A percentile compares a stretch with the other conserved stretches of the same genome.
phyloP scores from a whole-genome alignment of 2,329 filamentous ascomycete genomes.

The Microcyclospora pomicola region DNA sequence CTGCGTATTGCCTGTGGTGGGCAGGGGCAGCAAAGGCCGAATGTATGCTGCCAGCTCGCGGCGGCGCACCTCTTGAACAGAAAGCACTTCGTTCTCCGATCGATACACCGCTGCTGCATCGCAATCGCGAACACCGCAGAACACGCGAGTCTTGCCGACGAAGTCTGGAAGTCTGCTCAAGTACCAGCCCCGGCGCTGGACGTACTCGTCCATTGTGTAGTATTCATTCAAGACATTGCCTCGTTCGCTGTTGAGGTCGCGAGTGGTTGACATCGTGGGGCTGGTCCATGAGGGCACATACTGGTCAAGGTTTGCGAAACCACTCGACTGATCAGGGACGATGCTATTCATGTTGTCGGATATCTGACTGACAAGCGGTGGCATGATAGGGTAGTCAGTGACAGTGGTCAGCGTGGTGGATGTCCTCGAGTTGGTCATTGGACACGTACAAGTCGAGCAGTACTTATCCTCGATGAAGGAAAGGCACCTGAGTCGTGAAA shows the following conservation, averaged over 20 bases:
- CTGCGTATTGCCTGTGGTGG: conserved; percentile 16
- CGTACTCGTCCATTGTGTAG: conserved; percentile 15
- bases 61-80: conserved; percentile 13
- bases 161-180: conserved; percentile 12
- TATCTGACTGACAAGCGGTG: too few species aligned
- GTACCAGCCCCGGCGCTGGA: conserved; percentile 11
- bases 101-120: conserved; percentile 13
- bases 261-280: too few species aligned
- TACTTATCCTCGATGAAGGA: too few species aligned
- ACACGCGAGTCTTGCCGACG: conserved; percentile 1
- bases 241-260: conserved; percentile 1
- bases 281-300: too few species aligned
- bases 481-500: too few species aligned
- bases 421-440: not conserved
- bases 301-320: too few species aligned
- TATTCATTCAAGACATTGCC: conserved; percentile 14
- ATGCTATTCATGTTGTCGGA: conserved; percentile 1
- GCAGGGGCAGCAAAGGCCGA: conserved; percentile 13
- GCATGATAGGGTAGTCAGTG: too few species aligned
- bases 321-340: too few species aligned
- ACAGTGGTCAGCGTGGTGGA: not conserved
- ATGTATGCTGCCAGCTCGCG: conserved; percentile 12
- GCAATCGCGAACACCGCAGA: conserved; percentile 4
- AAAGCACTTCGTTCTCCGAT: conserved; percentile 5
- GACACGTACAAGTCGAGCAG: not conserved